These are phyloP conservation scores for Colletotrichum phormii DNA, from an alignment of 2,329 filamentous ascomycete genomes.

Conservation along the genomic window DNA sequence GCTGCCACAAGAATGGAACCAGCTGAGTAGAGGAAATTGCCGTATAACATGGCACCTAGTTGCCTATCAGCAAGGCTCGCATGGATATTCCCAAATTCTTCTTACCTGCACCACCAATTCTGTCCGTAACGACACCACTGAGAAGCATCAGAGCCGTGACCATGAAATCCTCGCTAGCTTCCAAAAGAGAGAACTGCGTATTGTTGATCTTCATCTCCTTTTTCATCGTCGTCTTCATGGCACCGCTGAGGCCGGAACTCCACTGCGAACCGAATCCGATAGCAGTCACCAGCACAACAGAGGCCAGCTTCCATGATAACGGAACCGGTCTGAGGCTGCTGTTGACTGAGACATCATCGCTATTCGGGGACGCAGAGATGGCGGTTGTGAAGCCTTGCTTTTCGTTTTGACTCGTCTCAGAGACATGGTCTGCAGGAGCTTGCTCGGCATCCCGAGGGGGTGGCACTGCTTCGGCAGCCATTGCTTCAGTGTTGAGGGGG, in stretches of 20 bases:
- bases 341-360: too few relatives aligned
- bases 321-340: neutral
- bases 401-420: too few relatives aligned
- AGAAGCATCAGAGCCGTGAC: slow-evolving; percentile 65
- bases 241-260: slow-evolving; percentile 69
- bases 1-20: slow-evolving; percentile 70
- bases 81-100: slow-evolving; percentile 8
- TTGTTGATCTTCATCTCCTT: slow-evolving; percentile 71
- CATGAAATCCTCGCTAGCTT: slow-evolving; percentile 74
- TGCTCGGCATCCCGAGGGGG: neutral
- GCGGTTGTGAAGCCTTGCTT: neutral
- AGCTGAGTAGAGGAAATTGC: slow-evolving; percentile 67
- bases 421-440: neutral
- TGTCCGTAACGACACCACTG: slow-evolving; percentile 67
- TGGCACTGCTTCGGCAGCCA: too few relatives aligned
- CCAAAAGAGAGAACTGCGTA: slow-evolving; percentile 67
- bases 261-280: slow-evolving; percentile 71
- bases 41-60: slow-evolving; percentile 44
- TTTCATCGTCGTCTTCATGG: slow-evolving; percentile 71
- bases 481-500: too few relatives aligned
- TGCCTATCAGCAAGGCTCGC: too few relatives aligned
- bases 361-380: too few relatives aligned
- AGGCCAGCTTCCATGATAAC: slow-evolving; percentile 38
- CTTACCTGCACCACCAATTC: slow-evolving; percentile 67
- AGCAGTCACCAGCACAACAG: slow-evolving; percentile 61